Base-by-base conservation (phyloP, 2,329 filamentous ascomycete species). In the Venturia nashicola region DNA sequence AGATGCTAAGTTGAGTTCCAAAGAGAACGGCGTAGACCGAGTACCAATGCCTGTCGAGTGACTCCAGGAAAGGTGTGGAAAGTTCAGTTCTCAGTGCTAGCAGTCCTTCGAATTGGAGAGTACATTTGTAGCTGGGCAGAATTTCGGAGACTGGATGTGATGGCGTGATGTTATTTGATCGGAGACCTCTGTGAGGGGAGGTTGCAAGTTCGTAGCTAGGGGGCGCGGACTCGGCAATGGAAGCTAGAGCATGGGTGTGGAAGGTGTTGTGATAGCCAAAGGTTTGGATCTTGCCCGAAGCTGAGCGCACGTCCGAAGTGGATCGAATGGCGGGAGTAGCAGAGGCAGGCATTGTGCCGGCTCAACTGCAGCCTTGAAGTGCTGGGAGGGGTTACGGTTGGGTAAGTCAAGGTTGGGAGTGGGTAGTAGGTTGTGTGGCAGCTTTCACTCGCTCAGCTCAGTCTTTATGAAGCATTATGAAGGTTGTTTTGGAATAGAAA, bases 1-100 rank as follows among this genome's bases (percentile, higher is more conserved):
- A 80, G 36, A 91, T 76, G 70, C 81, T 82, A 67, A 91, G 79
- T 48, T 86, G 82, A 0, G 88, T 91, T 11, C 88, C 88, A 68
- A 83, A 82, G 36, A 91, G 78, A 7, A 83, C 78, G 20, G 85
- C 83, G 66, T 84, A 87, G 27, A 83, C 80, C 64, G 83, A 79
- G 67, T 80, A 78, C 87, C 87, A 90, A 67, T 83, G 82, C 54
- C 86, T 80, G 69, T 86, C 80, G 69, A 85, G 80, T 66, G 82
- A 77, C 54, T 86, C 82, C 57, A 83, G 77, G 67, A 83, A 86
- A 6, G 85, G 83, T 65, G 85, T 81, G 66, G 84, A 80, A 64
- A 89, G 80, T 72, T 90, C 86, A 76, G 85, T 82, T 75, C 88
- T 88, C 70, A 81, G 81, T 68, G 78, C 69, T 78, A 76, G 61